Base-by-base conservation (phyloP, 495 filamentous ascomycete species). In the Aspergillus baeticus region DNA sequence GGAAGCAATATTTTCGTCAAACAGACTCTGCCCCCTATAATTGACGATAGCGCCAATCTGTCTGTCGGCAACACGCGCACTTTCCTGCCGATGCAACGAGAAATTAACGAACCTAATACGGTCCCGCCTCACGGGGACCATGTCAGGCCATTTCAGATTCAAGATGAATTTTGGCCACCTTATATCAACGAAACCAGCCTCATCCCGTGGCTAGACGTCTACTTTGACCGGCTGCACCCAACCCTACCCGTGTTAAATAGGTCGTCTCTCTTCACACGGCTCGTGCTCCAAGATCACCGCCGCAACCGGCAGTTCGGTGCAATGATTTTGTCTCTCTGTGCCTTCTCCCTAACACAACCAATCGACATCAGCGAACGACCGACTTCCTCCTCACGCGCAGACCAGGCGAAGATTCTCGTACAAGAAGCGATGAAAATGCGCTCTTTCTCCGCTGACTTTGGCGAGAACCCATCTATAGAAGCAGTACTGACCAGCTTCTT, bases 261-360 rank as follows among this genome's bases (percentile, higher is more conserved):
- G 34, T 73, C 72, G 68, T 81, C 60, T 69, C 76, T 63, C 62
- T 94, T 58, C 80, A 87, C 67, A 70, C 86, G 67, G 69, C 86
- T 68, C 77, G 75, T 58, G 69, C 84, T 63, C 49, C 57, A 82
- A 81, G 73, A 87, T 85, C 64, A 84, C 84, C 84, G 58, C 67
- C 84, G 60, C 84, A 93, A 72, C 78, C 82, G 33, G 83, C 94
- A 76, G 51, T 76, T 77, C 85, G 89, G 68, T 73, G 90, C 54
- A 63, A 76, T 76, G 73, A 37, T 95, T 13, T 78, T 86, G 21
- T 86, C 91, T 11, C 69, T 96, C 7, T 93, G 88, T 62, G 89
- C 88, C 13, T 94, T 90, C 69, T 88, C 92, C 65, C 81, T 91
- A 69, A 90, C 92, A 10, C 91, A 95, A 61, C 90, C 91, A 0